Base-by-base conservation (phyloP, 768 basidiomycete genomes). In the Xerocomellus intermedius region DNA sequence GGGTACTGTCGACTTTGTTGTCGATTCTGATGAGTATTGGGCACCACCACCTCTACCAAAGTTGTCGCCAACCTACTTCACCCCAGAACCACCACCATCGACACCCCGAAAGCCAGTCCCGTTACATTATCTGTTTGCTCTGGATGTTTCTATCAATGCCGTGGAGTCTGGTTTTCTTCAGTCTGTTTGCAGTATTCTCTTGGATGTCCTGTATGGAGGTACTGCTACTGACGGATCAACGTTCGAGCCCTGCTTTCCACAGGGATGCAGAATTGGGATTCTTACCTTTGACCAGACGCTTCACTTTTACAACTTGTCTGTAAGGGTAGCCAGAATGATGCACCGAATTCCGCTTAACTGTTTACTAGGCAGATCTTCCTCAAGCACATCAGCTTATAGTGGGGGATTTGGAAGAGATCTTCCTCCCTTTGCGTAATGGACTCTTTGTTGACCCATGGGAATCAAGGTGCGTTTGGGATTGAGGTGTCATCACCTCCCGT, bases 1-100 rank as follows among this genome's bases (percentile, higher is more conserved):
- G 68, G 97, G 97, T 2, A 98, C 94, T 1, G 81, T 97, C 47
- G 97, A 98, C 70, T 95, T 97, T 60, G 76, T 78, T 5, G 95
- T 95, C 10, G 79, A 87, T 0, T 67, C 67, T 0, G 75, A 85
- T 57, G 83, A 86, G 43, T 99, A 99, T 65, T 94, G 92, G 91
- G 89, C 94, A 3, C 76, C 81, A 35, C 81, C 86, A 43, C 85
- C 89, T 13, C 76, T 83, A 17, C 74, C 77, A 28, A 75, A 79
- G 56, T 64, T 87, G 49, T 69, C 74, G 9, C 74, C 80, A 22
- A 77, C 85, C 2, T 86, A 83, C 63, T 76, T 78, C 50, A 78
- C 82, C 13, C 59, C 77, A 3, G 76, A 80, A 22, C 79, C 84
- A 2, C 77, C 74, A 41, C 73, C 76, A 0, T 61, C 73, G 13